Percentiles rank a stretch among this genome's conserved stretches.
Evolutionary conservation across 306 rosid species (phyloP).

Genomic region (Clitoria ternatea): DNA sequence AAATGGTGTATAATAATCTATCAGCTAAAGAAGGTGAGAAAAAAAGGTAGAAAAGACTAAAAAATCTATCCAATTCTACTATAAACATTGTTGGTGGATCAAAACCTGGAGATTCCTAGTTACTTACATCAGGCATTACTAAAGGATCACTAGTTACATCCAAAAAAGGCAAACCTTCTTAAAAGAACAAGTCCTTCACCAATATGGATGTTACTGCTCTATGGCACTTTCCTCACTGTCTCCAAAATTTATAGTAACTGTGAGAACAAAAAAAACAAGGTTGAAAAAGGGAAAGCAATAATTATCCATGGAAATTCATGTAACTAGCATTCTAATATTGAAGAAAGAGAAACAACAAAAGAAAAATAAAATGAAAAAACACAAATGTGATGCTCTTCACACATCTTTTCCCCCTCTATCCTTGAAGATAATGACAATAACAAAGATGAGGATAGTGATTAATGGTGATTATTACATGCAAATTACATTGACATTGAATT

Average conservation of each 20-base stretch:
- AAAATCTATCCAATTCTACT: not conserved
- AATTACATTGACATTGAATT: not conserved
- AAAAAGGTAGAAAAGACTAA: not conserved
- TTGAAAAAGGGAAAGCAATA: not conserved
- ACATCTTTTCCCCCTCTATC: not conserved
- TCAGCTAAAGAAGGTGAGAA: not conserved
- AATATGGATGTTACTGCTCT: not conserved
- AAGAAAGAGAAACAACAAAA: not conserved
- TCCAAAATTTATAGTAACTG: constrained; percentile 17
- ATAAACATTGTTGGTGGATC: constrained; percentile 17
- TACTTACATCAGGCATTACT: constrained; percentile 19
- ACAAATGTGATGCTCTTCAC: not conserved
- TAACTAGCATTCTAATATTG: not conserved
- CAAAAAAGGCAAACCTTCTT: constrained; percentile 10
- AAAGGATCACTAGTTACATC: constrained; percentile 12
- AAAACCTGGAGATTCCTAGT: constrained; percentile 13
- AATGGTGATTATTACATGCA: not conserved
- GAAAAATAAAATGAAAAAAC: not conserved
- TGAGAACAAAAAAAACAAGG: not conserved
- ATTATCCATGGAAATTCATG: not conserved
- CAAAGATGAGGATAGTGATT: not conserved
- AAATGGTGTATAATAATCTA: constrained; percentile 16
- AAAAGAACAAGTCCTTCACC: not conserved
- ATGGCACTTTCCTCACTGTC: not conserved
- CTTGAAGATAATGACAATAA: not conserved